Evolutionary conservation across 768 basidiomycete genomes (phyloP).

Genomic region (Mycena filopes): DNA sequence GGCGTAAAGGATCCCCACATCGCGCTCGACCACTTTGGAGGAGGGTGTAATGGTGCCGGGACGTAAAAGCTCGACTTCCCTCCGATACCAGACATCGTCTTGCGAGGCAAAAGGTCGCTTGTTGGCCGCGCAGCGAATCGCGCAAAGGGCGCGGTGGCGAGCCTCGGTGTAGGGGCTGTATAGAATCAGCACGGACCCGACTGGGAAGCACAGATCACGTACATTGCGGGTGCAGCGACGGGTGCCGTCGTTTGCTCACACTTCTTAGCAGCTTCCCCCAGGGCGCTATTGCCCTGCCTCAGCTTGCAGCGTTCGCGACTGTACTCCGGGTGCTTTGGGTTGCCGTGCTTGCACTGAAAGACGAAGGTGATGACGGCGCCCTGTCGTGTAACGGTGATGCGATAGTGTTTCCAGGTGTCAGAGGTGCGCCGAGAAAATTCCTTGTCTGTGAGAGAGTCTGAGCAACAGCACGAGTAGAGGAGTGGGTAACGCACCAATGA

Average conservation of each 20-base stretch:
- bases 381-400: conserved; percentile 8
- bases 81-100: conserved; percentile 28
- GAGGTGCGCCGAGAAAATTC: conserved; percentile 9
- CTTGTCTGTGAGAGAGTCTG: conserved; percentile 12
- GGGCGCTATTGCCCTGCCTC: conserved; percentile 16
- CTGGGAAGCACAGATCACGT: too few relatives aligned
- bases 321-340: conserved; percentile 1
- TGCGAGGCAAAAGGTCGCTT: conserved; percentile 33
- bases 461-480: not conserved
- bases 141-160: conserved; percentile 31
- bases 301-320: conserved; percentile 7
- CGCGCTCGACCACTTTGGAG: conserved; percentile 26
- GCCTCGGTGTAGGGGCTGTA: conserved; percentile 26
- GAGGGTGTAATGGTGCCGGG: conserved; percentile 35
- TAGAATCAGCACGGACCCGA: conserved; percentile 7
- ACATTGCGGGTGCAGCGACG: too few relatives aligned
- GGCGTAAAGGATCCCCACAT: conserved; percentile 21
- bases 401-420: conserved; percentile 13
- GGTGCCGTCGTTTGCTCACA: not conserved
- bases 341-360: conserved; percentile 8
- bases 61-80: conserved; percentile 34
- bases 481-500: not conserved
- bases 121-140: conserved; percentile 28
- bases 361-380: conserved; percentile 5
- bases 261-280: conserved; percentile 17